Percentiles rank a stretch among this genome's conserved stretches.
phyloP scores from a whole-genome alignment of 495 filamentous ascomycete species.

The Ramalina intermedia region DNA sequence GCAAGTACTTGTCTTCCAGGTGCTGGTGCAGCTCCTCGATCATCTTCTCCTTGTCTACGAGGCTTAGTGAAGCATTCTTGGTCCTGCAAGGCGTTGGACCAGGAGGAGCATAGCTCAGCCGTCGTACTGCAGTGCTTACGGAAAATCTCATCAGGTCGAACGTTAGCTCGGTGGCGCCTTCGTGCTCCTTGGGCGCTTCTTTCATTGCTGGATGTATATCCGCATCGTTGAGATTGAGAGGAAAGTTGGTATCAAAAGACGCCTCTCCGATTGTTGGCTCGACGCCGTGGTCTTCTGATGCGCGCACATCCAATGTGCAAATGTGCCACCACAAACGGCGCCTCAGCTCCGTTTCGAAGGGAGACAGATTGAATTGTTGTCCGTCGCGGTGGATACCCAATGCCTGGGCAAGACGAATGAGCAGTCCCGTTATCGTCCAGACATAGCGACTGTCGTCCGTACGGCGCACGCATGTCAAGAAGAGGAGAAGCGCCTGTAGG shows the following conservation, averaged over 20 bases:
- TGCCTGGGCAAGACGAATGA: slow-evolving; percentile 31
- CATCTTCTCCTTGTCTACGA: slow-evolving; percentile 31
- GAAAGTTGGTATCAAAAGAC: slow-evolving; percentile 55
- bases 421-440: slow-evolving; percentile 30
- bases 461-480: slow-evolving; percentile 29
- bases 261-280: slow-evolving; percentile 50
- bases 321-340: slow-evolving; percentile 62
- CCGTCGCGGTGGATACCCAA: slow-evolving; percentile 40
- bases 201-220: slow-evolving; percentile 53
- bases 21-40: slow-evolving; percentile 28
- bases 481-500: slow-evolving; percentile 18
- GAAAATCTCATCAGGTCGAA: slow-evolving; percentile 53
- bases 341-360: slow-evolving; percentile 56
- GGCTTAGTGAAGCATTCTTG: slow-evolving; percentile 13
- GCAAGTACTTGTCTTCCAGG: slow-evolving; percentile 30
- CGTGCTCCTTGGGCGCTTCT: slow-evolving; percentile 38
- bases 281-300: slow-evolving; percentile 60
- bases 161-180: slow-evolving; percentile 61
- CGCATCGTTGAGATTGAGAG: slow-evolving; percentile 61
- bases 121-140: slow-evolving; percentile 20
- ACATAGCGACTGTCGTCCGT: slow-evolving; percentile 29
- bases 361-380: slow-evolving; percentile 40
- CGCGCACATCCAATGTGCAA: slow-evolving; percentile 48
- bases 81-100: slow-evolving; percentile 9
- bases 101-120: slow-evolving; percentile 17